These are phyloP conservation scores for Candida sanyaensis DNA, from an alignment of 1,139 yeast species.

Conservation along the genomic window DNA sequence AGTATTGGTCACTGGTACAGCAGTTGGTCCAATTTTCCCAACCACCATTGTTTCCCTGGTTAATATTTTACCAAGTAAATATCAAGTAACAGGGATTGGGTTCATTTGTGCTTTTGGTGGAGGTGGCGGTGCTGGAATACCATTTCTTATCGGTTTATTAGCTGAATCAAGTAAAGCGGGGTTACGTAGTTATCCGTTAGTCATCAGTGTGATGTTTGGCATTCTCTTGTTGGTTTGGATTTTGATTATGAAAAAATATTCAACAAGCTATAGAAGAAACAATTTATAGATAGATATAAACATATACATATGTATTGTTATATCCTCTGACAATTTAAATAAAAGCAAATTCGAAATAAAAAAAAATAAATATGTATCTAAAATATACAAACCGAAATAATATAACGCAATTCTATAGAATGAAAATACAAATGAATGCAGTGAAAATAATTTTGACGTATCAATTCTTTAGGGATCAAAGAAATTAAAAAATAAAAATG, in stretches of 20 bases:
- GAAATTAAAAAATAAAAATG: neutral
- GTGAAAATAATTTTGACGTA: too few species aligned
- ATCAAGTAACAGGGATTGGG: conserved; percentile 72
- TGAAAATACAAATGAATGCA: neutral
- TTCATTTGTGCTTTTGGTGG: conserved; percentile 75
- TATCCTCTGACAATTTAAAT: too few species aligned
- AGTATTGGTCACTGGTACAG: conserved; percentile 61
- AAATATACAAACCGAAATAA: neutral
- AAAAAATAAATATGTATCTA: neutral
- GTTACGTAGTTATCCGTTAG: conserved; percentile 33
- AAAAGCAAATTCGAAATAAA: too few species aligned
- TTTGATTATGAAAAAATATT: conserved; percentile 20
- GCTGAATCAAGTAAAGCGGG: conserved; percentile 40
- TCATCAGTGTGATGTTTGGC: conserved; percentile 28
- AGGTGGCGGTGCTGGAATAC: conserved; percentile 75
- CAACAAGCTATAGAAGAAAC: conserved; percentile 18
- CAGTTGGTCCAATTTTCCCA: conserved; percentile 82
- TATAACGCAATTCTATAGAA: neutral
- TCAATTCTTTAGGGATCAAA: neutral
- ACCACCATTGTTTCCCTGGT: conserved; percentile 69
- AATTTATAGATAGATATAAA: conserved; percentile 13
- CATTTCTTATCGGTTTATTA: conserved; percentile 59
- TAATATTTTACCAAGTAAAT: conserved; percentile 58
- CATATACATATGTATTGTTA: neutral
- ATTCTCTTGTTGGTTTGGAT: conserved; percentile 32